phyloP scores from a whole-genome alignment of 2,329 filamentous ascomycete genomes.

The Botrytis porri region DNA sequence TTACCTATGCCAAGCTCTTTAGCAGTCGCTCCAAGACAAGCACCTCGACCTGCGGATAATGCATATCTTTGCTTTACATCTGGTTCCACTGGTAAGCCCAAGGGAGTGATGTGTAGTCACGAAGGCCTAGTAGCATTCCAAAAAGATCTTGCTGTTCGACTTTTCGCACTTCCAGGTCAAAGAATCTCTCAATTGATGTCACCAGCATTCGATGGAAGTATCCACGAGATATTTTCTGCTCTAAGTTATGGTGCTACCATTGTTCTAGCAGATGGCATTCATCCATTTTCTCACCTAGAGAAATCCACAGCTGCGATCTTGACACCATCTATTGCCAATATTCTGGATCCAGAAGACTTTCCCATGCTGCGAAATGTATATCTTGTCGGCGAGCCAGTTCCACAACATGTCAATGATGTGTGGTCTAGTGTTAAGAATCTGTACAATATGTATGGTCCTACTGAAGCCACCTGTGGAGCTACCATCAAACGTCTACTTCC shows the following conservation, averaged over 20 bases:
- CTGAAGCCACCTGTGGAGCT: slow-evolving; percentile 40
- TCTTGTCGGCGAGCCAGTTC: slow-evolving; percentile 42
- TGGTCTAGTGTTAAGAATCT: slow-evolving; percentile 38
- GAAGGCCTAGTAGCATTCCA: slow-evolving; percentile 41
- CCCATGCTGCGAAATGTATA: slow-evolving; percentile 33
- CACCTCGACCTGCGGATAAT: slow-evolving; percentile 6
- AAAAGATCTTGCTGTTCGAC: slow-evolving; percentile 36
- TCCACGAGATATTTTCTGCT: slow-evolving; percentile 36
- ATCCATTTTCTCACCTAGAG: slow-evolving; percentile 19
- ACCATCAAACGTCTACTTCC: slow-evolving; percentile 38
- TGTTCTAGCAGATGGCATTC: not conserved
- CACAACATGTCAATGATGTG: slow-evolving; percentile 37
- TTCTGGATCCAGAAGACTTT: slow-evolving; percentile 13
- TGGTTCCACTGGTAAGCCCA: slow-evolving; percentile 45
- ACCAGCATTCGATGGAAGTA: slow-evolving; percentile 44
- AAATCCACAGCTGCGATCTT: slow-evolving; percentile 10
- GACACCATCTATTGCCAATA: slow-evolving; percentile 18
- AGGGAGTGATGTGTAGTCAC: slow-evolving; percentile 42
- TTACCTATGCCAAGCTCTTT: slow-evolving; percentile 1
- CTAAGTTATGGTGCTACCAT: slow-evolving; percentile 14
- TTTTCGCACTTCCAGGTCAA: slow-evolving; percentile 38
- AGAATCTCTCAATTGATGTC: slow-evolving; percentile 44
- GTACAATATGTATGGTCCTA: slow-evolving; percentile 47
- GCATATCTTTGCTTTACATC: slow-evolving; percentile 48
- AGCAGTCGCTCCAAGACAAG: not conserved